Evolutionary conservation across 805 yeast species (phyloP), one percentile per base, ranked within the genome.

Genomic region (Wickerhamomyces canadensis): DNA sequence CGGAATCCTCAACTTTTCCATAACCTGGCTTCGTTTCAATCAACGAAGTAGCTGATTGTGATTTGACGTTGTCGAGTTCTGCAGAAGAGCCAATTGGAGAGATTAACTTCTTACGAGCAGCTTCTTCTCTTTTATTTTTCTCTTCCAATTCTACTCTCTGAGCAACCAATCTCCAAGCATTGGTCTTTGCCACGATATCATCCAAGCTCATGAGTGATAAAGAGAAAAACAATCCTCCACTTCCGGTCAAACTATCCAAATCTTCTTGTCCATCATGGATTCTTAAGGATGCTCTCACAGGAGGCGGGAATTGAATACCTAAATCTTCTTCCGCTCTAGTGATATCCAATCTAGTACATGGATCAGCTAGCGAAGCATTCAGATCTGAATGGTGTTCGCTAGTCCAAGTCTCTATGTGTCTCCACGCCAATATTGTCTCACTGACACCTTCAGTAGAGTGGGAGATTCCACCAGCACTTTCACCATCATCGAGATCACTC

Each of bases 221-320:
- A 4, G 96, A 95, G 57, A 79, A 91, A 27, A 93, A 57, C 38
- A 93, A 62, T 9, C 98, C 93, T 22, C 75, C 61, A 19, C 74
- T 67, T 19, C 79, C 87, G 4, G 78, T 72, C 42, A 85, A 78
- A 39, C 78, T 75, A 30, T 88, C 94, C 42, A 83, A 70, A 27
- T 72, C 72, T 41, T 81, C 84, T 64, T 93, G 98, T 36, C 98
- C 98, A 54, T 93, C 98, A 48, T 93, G 96, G 28, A 83, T 62
- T 51, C 78, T 74, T 54, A 74, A 75, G 31, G 91, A 84, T 30
- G 88, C 95, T 36, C 84, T 69, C 7, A 93, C 86, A 38, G 91
- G 85, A 3, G 78, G 65, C 1, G 98, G 98, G 31, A 93, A 69
- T 33, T 69, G 66, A 35, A 86, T 65, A 31, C 75, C 78, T 53